A percentile compares a stretch with the other conserved stretches of the same genome.
Conservation (phyloP, 108 stramenopile genomes). For the Skeletonema menzelii region DNA sequence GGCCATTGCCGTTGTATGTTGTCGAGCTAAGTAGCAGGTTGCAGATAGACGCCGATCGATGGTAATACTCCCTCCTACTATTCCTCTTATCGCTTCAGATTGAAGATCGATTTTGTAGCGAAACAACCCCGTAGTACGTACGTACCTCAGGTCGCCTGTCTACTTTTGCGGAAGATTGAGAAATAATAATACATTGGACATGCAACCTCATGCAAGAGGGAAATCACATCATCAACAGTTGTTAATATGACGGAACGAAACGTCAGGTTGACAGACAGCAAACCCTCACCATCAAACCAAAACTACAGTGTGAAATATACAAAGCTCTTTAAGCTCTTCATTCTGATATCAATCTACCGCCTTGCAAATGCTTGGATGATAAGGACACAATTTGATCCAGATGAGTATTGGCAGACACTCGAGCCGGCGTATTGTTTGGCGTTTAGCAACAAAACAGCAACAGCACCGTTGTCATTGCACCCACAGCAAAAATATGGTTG, state of each 20-base stretch:
- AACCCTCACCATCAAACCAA: too few species aligned
- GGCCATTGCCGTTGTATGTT: too few species aligned
- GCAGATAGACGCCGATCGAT: too few species aligned
- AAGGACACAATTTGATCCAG: constrained; percentile 88
- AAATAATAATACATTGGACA: too few species aligned
- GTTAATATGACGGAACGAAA: neutral
- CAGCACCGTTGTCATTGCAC: neutral
- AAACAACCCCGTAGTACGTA: too few species aligned
- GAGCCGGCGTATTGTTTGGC: constrained; percentile 87
- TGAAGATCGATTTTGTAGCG: too few species aligned
- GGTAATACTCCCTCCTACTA: too few species aligned
- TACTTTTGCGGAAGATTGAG: too few species aligned
- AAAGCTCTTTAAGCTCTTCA: constrained; percentile 17
- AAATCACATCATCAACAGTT: neutral
- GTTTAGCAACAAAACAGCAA: constrained; percentile 31
- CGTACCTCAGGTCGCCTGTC: too few species aligned
- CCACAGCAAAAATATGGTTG: constrained; percentile 33
- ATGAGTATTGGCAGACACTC: constrained; percentile 90
- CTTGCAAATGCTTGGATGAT: constrained; percentile 68
- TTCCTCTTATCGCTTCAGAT: too few species aligned
- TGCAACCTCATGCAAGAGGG: too few species aligned
- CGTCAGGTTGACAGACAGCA: neutral
- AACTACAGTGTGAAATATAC: neutral
- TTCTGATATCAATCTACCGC: constrained; percentile 42
- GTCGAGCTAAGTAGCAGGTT: too few species aligned